phyloP scores from a whole-genome alignment of 371 early-diverging fungal species.

The Nematocida major region DNA sequence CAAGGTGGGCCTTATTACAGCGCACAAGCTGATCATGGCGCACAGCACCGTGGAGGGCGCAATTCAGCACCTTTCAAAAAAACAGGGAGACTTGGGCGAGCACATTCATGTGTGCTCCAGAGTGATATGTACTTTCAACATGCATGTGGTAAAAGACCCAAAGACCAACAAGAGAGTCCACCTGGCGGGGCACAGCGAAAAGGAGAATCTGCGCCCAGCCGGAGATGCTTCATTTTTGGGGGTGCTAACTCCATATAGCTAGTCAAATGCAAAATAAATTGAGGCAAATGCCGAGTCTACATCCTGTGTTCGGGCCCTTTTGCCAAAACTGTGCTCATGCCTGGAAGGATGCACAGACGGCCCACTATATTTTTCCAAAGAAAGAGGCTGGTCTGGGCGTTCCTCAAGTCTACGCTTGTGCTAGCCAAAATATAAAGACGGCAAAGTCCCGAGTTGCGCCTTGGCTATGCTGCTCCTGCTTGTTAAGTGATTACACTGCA shows the following conservation, averaged over 20 bases:
- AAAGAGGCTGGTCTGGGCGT: no score
- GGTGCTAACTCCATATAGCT: background rate
- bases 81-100: constrained; percentile 39
- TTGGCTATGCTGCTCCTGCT: no score
- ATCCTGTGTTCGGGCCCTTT: no score
- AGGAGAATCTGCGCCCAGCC: background rate
- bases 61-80: constrained; percentile 30
- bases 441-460: no score
- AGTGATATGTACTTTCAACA: constrained; percentile 60
- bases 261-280: background rate
- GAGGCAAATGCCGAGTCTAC: background rate
- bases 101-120: constrained; percentile 55
- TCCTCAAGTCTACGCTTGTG: no score
- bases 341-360: no score
- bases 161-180: constrained; percentile 33
- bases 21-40: constrained; percentile 68
- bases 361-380: no score
- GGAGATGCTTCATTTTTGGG: constrained; percentile 48
- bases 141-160: constrained; percentile 64
- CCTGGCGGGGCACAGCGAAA: constrained; percentile 12
- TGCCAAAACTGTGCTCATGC: no score
- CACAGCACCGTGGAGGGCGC: constrained; percentile 39
- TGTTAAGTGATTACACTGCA: no score
- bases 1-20: constrained; percentile 78
- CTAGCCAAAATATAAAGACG: no score